Percentiles rank a stretch among this genome's conserved stretches.
These are phyloP conservation scores for Phallus indusiatus DNA, from an alignment of 768 basidiomycete genomes.

Conservation along the genomic window DNA sequence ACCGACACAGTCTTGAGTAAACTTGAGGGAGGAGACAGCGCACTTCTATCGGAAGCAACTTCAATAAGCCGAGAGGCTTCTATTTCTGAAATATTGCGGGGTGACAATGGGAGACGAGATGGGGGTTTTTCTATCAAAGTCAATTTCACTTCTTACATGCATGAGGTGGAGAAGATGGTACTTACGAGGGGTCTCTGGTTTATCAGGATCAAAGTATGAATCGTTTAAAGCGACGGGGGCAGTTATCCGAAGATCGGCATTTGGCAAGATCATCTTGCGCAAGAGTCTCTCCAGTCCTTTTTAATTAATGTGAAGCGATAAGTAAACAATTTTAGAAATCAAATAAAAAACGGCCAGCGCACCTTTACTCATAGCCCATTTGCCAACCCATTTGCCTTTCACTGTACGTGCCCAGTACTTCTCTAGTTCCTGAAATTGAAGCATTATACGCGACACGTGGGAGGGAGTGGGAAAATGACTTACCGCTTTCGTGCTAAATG, in stretches of 20 bases:
- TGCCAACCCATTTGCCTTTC: slow-evolving; percentile 80
- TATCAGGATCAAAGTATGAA: slow-evolving; percentile 35
- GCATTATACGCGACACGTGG: not conserved
- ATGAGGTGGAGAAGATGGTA: not conserved
- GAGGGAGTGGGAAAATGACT: not conserved
- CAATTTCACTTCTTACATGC: not conserved
- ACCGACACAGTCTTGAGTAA: slow-evolving; percentile 5
- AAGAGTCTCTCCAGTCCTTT: slow-evolving; percentile 48
- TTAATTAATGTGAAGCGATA: not conserved
- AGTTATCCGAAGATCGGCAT: slow-evolving; percentile 72
- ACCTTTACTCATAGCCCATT: slow-evolving; percentile 57
- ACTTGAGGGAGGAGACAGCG: slow-evolving; percentile 1
- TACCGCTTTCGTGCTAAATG: slow-evolving; percentile 54
- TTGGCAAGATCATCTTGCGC: slow-evolving; percentile 70
- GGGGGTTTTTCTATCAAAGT: not conserved
- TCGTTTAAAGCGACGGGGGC: slow-evolving; percentile 58
- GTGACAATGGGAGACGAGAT: not conserved
- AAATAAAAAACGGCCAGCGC: slow-evolving; percentile 12
- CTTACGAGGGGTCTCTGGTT: slow-evolving; percentile 5
- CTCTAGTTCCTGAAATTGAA: slow-evolving; percentile 48
- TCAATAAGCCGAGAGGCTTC: slow-evolving; percentile 1
- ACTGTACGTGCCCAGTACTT: slow-evolving; percentile 82
- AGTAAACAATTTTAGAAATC: not conserved
- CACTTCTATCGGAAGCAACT: not conserved
- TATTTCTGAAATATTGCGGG: not conserved